These are phyloP conservation scores for Kernera saxatilis DNA, from an alignment of 345 rosid species.

Conservation along the genomic window DNA sequence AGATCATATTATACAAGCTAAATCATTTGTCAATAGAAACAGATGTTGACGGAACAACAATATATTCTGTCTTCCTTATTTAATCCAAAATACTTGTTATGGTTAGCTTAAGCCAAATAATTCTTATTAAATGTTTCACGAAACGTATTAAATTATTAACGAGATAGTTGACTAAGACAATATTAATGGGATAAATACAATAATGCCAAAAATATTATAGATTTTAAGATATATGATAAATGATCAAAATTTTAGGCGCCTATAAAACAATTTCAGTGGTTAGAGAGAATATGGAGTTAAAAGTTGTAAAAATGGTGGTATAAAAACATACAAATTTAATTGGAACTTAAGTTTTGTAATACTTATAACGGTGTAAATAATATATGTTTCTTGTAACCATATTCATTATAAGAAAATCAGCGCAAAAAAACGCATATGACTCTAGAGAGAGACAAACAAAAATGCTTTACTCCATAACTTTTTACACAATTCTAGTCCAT, in stretches of 20 bases:
- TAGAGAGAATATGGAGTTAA: neutral
- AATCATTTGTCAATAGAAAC: conserved; percentile 6
- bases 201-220: neutral
- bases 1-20: conserved; percentile 7
- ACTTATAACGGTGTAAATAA: neutral
- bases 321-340: no score
- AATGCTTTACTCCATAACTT: no score
- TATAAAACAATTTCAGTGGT: neutral
- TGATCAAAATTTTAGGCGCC: neutral
- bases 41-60: conserved; percentile 14
- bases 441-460: neutral
- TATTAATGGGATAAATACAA: neutral
- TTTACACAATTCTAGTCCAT: neutral
- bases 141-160: neutral
- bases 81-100: neutral
- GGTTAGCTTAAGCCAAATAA: conserved; percentile 13
- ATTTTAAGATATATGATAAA: neutral
- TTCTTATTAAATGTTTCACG: neutral
- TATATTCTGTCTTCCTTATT: neutral
- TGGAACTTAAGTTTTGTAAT: no score
- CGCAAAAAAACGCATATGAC: neutral
- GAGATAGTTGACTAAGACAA: conserved; percentile 8
- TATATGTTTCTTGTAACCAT: neutral
- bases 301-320: neutral
- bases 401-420: neutral